Conservation (phyloP, 805 yeast species). For the Kazachstania psychrophila region DNA sequence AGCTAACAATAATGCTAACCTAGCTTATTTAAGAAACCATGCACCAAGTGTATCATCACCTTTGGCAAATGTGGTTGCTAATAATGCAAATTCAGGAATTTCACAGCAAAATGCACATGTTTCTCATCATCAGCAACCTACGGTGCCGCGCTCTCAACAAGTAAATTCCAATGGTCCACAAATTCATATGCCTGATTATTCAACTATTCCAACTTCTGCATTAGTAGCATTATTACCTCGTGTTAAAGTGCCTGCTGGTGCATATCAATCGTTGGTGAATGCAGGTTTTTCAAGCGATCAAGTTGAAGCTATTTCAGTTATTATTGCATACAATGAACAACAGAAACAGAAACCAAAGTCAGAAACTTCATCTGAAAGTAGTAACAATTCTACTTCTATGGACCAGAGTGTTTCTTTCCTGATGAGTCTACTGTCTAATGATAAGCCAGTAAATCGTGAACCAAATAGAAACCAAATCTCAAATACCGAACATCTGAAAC, state of each 20-base stretch:
- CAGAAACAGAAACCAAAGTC: constrained; percentile 10
- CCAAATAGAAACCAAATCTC: neutral
- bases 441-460: constrained; percentile 2
- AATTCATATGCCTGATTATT: constrained; percentile 26
- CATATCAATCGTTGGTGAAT: constrained; percentile 48
- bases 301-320: constrained; percentile 62
- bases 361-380: neutral
- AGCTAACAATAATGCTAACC: neutral
- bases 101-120: neutral
- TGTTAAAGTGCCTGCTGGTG: constrained; percentile 66
- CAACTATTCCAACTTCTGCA: constrained; percentile 28
- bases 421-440: constrained; percentile 1
- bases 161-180: constrained; percentile 1
- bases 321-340: constrained; percentile 61
- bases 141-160: neutral
- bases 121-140: neutral
- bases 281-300: constrained; percentile 64
- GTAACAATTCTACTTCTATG: neutral
- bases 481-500: neutral
- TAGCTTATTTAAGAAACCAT: constrained; percentile 5
- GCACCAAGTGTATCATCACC: constrained; percentile 10
- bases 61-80: constrained; percentile 9
- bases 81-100: neutral
- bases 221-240: constrained; percentile 43
- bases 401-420: constrained; percentile 2